These are phyloP conservation scores for Citrus medica DNA, from an alignment of 345 rosid genomes.

Conservation along the genomic window DNA sequence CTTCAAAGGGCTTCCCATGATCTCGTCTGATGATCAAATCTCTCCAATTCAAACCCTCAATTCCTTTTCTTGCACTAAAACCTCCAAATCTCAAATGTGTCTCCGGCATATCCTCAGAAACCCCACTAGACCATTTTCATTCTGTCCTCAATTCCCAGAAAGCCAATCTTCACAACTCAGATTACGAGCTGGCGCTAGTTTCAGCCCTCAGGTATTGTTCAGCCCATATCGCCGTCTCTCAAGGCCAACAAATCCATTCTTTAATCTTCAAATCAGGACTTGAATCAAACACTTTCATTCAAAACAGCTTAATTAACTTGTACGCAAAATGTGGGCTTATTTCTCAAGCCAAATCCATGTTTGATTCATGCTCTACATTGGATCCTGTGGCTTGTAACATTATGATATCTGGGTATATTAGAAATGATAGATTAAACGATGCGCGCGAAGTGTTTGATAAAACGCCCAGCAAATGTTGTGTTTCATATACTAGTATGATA, in stretches of 20 bases:
- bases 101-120: constrained; percentile 20
- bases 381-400: constrained; percentile 65
- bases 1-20: constrained; percentile 16
- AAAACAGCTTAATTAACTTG: constrained; percentile 71
- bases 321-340: constrained; percentile 62
- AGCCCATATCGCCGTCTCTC: constrained; percentile 26
- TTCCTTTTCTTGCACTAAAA: constrained; percentile 10
- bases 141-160: constrained; percentile 16
- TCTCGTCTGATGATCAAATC: constrained; percentile 41
- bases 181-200: constrained; percentile 43
- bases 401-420: constrained; percentile 55
- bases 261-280: constrained; percentile 51
- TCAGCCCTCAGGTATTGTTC: constrained; percentile 62
- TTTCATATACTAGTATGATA: constrained; percentile 64
- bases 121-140: constrained; percentile 11
- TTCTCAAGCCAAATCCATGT: constrained; percentile 48
- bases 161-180: background rate
- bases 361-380: constrained; percentile 22
- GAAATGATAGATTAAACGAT: constrained; percentile 40
- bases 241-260: constrained; percentile 55
- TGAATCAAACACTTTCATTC: constrained; percentile 53
- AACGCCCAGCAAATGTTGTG: constrained; percentile 60
- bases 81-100: constrained; percentile 34
- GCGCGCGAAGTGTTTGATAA: constrained; percentile 58
- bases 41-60: constrained; percentile 20